Conservation (phyloP, 1,139 yeast genomes). For the Lodderomyces orthopsilosis region DNA sequence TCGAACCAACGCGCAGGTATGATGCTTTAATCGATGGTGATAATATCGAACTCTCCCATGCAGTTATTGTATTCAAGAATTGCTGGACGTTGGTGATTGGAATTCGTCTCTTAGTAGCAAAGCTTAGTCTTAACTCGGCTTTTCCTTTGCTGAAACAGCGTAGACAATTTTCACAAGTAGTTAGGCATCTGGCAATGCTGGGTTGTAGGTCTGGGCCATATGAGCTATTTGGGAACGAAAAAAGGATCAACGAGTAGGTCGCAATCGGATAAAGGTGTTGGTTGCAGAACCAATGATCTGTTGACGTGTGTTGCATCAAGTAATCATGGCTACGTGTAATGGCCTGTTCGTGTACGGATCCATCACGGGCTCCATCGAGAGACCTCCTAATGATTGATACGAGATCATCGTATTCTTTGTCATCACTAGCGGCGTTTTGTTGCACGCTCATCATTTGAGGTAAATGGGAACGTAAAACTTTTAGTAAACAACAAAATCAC, state of each 20-base stretch:
- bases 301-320: slow-evolving; percentile 19
- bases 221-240: slow-evolving; percentile 53
- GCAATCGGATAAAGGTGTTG: slow-evolving; percentile 45
- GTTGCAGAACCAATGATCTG: slow-evolving; percentile 58
- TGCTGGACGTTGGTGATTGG: slow-evolving; percentile 46
- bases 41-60: slow-evolving; percentile 46
- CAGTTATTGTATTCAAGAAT: slow-evolving; percentile 48
- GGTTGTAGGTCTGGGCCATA: slow-evolving; percentile 44
- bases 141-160: slow-evolving; percentile 51
- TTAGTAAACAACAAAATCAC: too few species aligned
- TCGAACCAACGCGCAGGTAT: not conserved
- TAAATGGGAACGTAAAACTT: not conserved
- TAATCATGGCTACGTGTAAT: slow-evolving; percentile 25
- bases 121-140: slow-evolving; percentile 48
- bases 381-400: slow-evolving; percentile 21
- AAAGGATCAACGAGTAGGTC: slow-evolving; percentile 53
- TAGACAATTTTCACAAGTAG: slow-evolving; percentile 52
- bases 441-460: not conserved
- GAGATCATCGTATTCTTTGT: slow-evolving; percentile 25
- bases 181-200: slow-evolving; percentile 36
- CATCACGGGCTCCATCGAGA: slow-evolving; percentile 24
- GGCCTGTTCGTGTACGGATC: slow-evolving; percentile 26
- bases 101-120: slow-evolving; percentile 50
- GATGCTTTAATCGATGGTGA: slow-evolving; percentile 6
- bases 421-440: not conserved